These are phyloP conservation scores for Garcia nutans DNA, from an alignment of 345 rosid genomes.

Conservation along the genomic window DNA sequence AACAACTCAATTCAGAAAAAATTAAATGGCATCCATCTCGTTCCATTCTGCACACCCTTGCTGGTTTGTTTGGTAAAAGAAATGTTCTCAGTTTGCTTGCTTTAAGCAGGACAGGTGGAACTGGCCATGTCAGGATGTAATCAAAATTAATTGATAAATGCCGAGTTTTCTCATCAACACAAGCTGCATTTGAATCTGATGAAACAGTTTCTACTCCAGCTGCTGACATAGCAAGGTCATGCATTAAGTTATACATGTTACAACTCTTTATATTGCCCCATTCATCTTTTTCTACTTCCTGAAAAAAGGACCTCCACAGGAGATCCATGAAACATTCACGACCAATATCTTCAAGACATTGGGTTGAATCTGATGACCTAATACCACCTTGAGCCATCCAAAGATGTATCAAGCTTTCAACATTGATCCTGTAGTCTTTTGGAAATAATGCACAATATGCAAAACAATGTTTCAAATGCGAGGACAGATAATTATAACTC, in stretches of 20 bases:
- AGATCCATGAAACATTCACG: neutral
- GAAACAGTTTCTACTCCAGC: slow-evolving; percentile 3
- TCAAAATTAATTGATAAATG: slow-evolving; percentile 11
- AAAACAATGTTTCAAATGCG: slow-evolving; percentile 37
- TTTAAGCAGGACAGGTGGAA: neutral
- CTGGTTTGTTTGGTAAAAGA: neutral
- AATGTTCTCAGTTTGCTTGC: slow-evolving; percentile 5
- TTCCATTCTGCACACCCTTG: neutral
- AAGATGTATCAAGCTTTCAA: slow-evolving; percentile 13
- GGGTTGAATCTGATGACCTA: neutral
- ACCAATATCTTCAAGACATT: neutral
- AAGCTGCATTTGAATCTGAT: neutral
- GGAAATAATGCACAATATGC: slow-evolving; percentile 41
- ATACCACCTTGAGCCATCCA: slow-evolving; percentile 33
- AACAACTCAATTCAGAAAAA: neutral
- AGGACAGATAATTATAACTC: slow-evolving; percentile 32
- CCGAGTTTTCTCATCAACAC: neutral
- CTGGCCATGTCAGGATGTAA: neutral
- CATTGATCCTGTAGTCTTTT: slow-evolving; percentile 19
- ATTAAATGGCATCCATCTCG: neutral
- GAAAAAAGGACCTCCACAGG: neutral
- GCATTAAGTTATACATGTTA: slow-evolving; percentile 30
- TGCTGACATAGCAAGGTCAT: slow-evolving; percentile 20
- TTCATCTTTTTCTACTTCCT: neutral
- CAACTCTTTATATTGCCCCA: neutral